Evolutionary conservation across 345 rosid genomes (phyloP), one percentile per base, ranked within the genome.

Genomic region (Mercurialis annua): DNA sequence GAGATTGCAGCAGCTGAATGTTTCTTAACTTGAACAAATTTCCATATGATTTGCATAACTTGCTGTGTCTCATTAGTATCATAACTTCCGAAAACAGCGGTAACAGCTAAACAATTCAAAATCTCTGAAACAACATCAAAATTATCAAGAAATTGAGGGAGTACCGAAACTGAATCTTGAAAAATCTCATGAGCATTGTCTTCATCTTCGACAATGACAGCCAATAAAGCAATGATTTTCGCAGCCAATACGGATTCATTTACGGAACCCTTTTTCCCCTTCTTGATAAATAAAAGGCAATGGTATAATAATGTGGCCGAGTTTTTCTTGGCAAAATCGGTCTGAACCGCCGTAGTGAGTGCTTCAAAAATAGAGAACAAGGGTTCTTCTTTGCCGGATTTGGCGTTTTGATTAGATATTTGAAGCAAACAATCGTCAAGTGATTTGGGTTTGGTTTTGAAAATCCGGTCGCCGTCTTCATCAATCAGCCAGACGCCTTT

Each of bases 1-100:
- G 69, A 66, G 38, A 66, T 42, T 52, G 61, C 69, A 11, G 69
- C 69, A 34, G 60, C 59, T 2, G 54, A 16, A 10, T 38, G 18
- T 36, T 2, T n/a, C 15, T 36, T 10, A 16, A 59, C 11, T 17
- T 56, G 16, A 53, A 52, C 27, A 31, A 38, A 38, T 18, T 18
- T 26, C 69, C 69, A 66, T 26, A 54, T 2, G 36, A 66, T 53
- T 14, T 34, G 26, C 69, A 66, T 66, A 5, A 33, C 21, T 26
- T 16, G n/a, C 12, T 51, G 23, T 5, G 50, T 24, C n/a, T 66
- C 60, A 3, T 16, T 38, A 1, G 15, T 10, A 3, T 51, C 10
- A 0, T 14, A 21, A 14, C 24, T 50, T 1, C 69, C 51, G n/a
- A 66, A 66, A 17, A 38, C 24, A 9, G 50, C n/a, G 14, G 42